Evolutionary conservation across 164 flowering plant species (phyloP), one percentile per base, ranked within the genome.

Genomic region (Vitis rotundifolia): DNA sequence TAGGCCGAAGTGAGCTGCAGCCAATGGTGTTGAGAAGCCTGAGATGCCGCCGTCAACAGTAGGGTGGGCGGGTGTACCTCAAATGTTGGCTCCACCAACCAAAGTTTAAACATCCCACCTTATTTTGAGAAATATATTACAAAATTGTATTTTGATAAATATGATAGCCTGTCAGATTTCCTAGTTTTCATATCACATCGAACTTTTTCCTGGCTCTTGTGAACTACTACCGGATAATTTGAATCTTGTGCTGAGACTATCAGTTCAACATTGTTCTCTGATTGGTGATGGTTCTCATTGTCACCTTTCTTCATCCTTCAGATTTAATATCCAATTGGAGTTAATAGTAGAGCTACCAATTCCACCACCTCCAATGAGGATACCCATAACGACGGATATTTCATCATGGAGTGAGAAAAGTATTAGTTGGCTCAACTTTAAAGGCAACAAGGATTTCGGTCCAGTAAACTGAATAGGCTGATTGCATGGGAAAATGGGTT

Each of bases 201-300:
- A 78, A 63, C 73, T 78, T 53, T 73, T 69, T 22, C 57, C 56
- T 70, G 63, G 64, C 53, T 75, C 78, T 9, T 83, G 87, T 69
- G 60, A 75, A 72, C 60, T 60, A 3, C 62, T 77, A 8, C 71
- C 55, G 12, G 64, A 58, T 58, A 66, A 67, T 65, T 53, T 28
- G 44, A 70, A 59, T 74, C 31, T 59, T 52, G 14, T 54, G 69
- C 64, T 74, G 29, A 77, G 56, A 67, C 57, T 82, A 48, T 80
- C 83, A 31, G 54, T 67, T 62, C 48, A 78, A 54, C 71, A 83
- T 8, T 82, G 88, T 19, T 55, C 65, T 70, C 76, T 95, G 44
- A 69, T 83, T 68, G 98, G 99, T 51, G 92, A 92, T 76, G 97
- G 99, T 69, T 93, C 96, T 73, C 99, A 95, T 82, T 98, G 97